phyloP scores from a whole-genome alignment of 2,329 filamentous ascomycete genomes.

The Diaporthe citri region DNA sequence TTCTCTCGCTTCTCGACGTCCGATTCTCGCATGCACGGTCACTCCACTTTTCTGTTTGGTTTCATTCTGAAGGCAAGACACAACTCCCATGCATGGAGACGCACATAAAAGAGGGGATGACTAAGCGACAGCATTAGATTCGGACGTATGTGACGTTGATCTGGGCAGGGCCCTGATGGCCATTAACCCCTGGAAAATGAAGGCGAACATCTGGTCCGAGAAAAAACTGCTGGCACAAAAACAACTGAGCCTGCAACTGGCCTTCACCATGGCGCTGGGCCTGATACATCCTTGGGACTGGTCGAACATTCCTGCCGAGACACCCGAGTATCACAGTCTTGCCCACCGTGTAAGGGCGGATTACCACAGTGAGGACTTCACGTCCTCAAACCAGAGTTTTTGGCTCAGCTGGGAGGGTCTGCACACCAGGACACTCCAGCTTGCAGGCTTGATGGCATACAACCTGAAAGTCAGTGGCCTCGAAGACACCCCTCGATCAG shows the following conservation, averaged over 20 bases:
- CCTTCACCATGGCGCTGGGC: slow-evolving; percentile 38
- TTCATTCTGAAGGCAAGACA: neutral
- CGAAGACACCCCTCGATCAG: slow-evolving; percentile 39
- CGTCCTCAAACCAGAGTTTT: slow-evolving; percentile 39
- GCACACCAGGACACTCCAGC: slow-evolving; percentile 40
- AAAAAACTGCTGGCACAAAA: slow-evolving; percentile 34
- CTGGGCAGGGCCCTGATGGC: slow-evolving; percentile 36
- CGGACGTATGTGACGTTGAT: slow-evolving; percentile 38
- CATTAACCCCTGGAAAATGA: slow-evolving; percentile 38
- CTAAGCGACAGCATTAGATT: slow-evolving; percentile 35
- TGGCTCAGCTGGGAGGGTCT: slow-evolving; percentile 40
- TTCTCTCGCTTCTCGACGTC: too few relatives aligned
- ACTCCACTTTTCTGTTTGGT: neutral
- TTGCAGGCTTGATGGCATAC: slow-evolving; percentile 39
- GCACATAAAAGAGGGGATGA: neutral
- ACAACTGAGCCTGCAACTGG: slow-evolving; percentile 37
- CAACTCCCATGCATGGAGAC: neutral
- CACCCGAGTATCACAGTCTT: slow-evolving; percentile 34
- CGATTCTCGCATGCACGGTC: neutral
- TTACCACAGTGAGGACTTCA: slow-evolving; percentile 33
- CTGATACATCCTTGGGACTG: slow-evolving; percentile 35
- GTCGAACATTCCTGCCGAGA: slow-evolving; percentile 15
- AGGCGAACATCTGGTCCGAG: slow-evolving; percentile 37
- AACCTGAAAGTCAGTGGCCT: slow-evolving; percentile 32
- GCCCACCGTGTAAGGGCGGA: slow-evolving; percentile 37